Conservation (phyloP, 2,329 filamentous ascomycete species). For the Colletotrichum sidae region DNA sequence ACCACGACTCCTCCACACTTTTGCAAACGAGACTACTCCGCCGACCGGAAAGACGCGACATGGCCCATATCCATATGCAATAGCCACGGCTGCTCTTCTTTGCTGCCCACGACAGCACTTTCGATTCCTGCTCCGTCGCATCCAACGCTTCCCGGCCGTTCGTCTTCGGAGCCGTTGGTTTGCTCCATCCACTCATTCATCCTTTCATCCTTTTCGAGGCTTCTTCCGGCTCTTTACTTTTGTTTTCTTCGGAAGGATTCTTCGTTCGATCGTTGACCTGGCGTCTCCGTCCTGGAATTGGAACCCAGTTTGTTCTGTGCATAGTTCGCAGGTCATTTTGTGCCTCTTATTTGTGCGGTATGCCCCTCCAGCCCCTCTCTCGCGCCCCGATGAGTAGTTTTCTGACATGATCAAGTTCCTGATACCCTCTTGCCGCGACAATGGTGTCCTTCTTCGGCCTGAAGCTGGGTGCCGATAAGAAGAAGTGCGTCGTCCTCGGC, state of each 20-base stretch:
- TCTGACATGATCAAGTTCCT: conserved; percentile 22
- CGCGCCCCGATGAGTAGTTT: not conserved
- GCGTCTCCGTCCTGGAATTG: conserved; percentile 7
- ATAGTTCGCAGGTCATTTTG: conserved; percentile 26
- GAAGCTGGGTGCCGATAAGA: conserved; percentile 67
- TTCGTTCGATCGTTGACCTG: conserved; percentile 14
- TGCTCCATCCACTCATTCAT: conserved; percentile 12
- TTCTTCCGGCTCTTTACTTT: conserved; percentile 8
- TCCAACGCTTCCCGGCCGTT: conserved; percentile 14
- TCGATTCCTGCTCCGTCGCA: conserved; percentile 25
- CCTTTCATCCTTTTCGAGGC: not conserved
- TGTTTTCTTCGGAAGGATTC: conserved; percentile 7
- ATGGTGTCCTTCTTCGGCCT: conserved; percentile 72
- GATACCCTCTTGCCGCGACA: conserved; percentile 33
- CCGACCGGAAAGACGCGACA: conserved; percentile 34
- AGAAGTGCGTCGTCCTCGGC: conserved; percentile 53
- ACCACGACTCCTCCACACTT: conserved; percentile 22
- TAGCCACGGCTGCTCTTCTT: conserved; percentile 28
- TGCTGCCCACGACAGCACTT: conserved; percentile 18
- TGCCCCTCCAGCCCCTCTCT: conserved; percentile 30
- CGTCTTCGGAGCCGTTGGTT: conserved; percentile 25
- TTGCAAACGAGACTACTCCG: conserved; percentile 8
- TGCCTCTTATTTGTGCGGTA: conserved; percentile 28
- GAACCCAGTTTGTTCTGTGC: conserved; percentile 18
- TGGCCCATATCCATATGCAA: conserved; percentile 33